Evolutionary conservation across 768 basidiomycete genomes (phyloP).

Genomic region (Saitozyma sp.): DNA sequence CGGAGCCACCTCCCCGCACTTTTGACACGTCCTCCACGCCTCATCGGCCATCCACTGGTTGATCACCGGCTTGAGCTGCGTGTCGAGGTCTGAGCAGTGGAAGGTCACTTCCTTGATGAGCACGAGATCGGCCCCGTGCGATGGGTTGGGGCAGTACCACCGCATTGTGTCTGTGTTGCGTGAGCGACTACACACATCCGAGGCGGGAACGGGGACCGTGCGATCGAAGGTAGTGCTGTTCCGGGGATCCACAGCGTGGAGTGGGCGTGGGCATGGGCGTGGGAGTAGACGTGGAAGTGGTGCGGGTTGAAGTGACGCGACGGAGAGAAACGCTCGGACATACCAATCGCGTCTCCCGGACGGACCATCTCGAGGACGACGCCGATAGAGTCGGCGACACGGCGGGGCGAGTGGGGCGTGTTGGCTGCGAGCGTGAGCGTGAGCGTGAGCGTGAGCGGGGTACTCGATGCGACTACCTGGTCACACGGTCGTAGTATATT

Average conservation of each 20-base stretch:
- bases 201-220: background rate
- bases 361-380: slow-evolving; percentile 85
- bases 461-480: too few species aligned
- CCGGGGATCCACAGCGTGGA: background rate
- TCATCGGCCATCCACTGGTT: slow-evolving; percentile 73
- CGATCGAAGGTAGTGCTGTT: background rate
- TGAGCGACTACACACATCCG: background rate
- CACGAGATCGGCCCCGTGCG: slow-evolving; percentile 64
- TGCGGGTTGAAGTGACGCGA: slow-evolving; percentile 8
- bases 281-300: too few species aligned
- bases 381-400: slow-evolving; percentile 86
- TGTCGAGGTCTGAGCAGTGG: slow-evolving; percentile 85
- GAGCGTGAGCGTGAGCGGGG: too few species aligned
- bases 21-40: slow-evolving; percentile 66
- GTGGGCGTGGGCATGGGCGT: background rate
- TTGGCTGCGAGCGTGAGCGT: slow-evolving; percentile 62
- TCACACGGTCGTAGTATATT: background rate
- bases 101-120: slow-evolving; percentile 80
- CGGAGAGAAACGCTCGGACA: slow-evolving; percentile 25
- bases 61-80: slow-evolving; percentile 89
- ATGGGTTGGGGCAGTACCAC: slow-evolving; percentile 76
- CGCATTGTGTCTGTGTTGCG: slow-evolving; percentile 70
- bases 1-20: slow-evolving; percentile 67
- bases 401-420: slow-evolving; percentile 92
- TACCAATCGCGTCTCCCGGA: slow-evolving; percentile 73